Base-by-base conservation (phyloP, 495 filamentous ascomycete genomes). In the Aspergillus affinis region DNA sequence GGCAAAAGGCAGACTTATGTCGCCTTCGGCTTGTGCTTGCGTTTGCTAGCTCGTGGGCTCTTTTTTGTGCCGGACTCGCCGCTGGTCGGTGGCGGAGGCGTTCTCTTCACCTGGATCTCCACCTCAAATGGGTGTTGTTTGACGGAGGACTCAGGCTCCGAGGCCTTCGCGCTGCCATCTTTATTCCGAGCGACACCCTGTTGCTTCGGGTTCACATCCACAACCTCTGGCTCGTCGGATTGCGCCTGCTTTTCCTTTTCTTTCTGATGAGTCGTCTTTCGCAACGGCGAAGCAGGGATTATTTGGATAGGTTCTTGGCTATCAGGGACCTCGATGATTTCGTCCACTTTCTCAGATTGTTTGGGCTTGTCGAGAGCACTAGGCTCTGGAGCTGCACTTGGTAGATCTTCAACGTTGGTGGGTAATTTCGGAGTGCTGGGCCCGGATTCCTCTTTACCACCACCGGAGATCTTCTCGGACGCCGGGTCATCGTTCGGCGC, bases 271-370 rank as follows among this genome's bases (percentile, higher is more conserved):
- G 36, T 6, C 18, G 53, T 45, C 2, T 17, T 41, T 13, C 36
- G 36, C 36, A 41, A 26, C 8, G 23, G 57, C 7, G 30, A 21
- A 6, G 29, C 18, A n/a, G 46, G 45, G 7, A 36, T 10, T 23
- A 20, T 45, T 6, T 26, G 13, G 15, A 48, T n/a, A 30, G 29
- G 61, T 26, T 73, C 68, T 61, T 75, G 73, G 23, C 72, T 78
- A 36, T 73, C 70, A 2, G 73, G 75, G n/a, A 76, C 66, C 23
- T 71, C 66, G 44, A 72, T 23, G 0, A 72, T 57, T 7, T 72
- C 69, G 9, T 58, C 45, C 47, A 3, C n/a, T 49, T 10, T 51
- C 23, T 3, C 21, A 12, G 49, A 48, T 2, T 29, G 47, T 9
- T 3, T 58, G 49, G 19, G 20, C 41, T 48, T 30, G 32, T 17